A percentile compares a stretch with the other conserved stretches of the same genome.
phyloP scores from a whole-genome alignment of 306 rosid species.

The Chamaecrista fasciculata region DNA sequence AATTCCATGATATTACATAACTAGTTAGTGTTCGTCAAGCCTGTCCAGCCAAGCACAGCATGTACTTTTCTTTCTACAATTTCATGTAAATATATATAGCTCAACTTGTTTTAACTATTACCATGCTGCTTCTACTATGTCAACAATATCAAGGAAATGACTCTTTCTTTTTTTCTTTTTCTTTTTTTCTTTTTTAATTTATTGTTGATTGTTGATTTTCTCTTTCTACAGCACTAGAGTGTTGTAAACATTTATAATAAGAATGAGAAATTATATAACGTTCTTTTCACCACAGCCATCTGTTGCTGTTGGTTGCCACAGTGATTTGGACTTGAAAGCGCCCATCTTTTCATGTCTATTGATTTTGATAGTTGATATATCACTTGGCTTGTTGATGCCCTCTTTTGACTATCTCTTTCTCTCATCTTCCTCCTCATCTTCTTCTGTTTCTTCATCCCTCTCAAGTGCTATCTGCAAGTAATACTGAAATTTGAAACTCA shows the following conservation, averaged over 20 bases:
- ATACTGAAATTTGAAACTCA: slow-evolving; percentile 19
- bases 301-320: slow-evolving; percentile 92
- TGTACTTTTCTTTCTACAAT: neutral
- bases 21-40: slow-evolving; percentile 46
- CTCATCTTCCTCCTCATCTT: slow-evolving; percentile 26
- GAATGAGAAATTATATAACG: slow-evolving; percentile 24
- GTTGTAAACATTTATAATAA: neutral
- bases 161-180: neutral
- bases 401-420: slow-evolving; percentile 64
- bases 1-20: slow-evolving; percentile 75
- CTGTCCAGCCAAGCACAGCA: slow-evolving; percentile 41
- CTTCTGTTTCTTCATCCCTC: slow-evolving; percentile 43
- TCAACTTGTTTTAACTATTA: slow-evolving; percentile 17
- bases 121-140: slow-evolving; percentile 11
- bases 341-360: slow-evolving; percentile 99
- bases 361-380: slow-evolving; percentile 98
- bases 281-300: slow-evolving; percentile 64
- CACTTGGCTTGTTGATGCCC: slow-evolving; percentile 68
- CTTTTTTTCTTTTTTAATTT: neutral
- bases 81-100: slow-evolving; percentile 21
- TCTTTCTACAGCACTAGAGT: neutral
- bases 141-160: neutral
- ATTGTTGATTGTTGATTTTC: neutral
- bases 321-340: slow-evolving; percentile 96
- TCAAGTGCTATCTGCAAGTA: slow-evolving; percentile 44